phyloP scores from a whole-genome alignment of 2,329 filamentous ascomycete genomes.

The Trichoderma polysporum region DNA sequence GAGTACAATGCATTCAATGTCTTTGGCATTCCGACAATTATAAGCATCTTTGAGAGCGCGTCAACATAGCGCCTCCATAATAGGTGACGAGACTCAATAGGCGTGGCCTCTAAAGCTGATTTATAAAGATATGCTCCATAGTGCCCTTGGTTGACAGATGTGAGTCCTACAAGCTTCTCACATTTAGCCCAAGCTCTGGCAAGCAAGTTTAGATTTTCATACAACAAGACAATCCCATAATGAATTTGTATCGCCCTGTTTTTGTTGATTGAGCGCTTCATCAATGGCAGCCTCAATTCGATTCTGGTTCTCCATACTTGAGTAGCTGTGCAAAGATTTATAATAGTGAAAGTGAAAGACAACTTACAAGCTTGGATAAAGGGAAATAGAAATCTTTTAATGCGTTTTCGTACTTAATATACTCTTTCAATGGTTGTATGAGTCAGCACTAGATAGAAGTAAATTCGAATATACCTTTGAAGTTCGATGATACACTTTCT shows the following conservation, averaged over 20 bases:
- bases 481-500: no score
- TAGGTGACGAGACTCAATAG: not conserved
- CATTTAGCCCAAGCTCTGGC: not conserved
- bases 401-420: not conserved
- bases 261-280: not conserved
- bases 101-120: not conserved
- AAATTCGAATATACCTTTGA: no score
- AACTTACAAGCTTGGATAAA: not conserved
- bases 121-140: not conserved
- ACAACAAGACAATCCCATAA: not conserved
- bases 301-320: not conserved
- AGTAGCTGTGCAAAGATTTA: not conserved
- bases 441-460: not conserved
- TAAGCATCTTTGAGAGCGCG: conserved; percentile 1
- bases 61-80: conserved; percentile 9
- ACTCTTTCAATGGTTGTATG: not conserved
- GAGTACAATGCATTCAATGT: not conserved
- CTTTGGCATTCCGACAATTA: conserved; percentile 14
- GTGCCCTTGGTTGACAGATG: not conserved
- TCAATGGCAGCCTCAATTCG: not conserved
- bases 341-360: not conserved
- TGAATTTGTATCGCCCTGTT: not conserved
- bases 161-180: conserved; percentile 9
- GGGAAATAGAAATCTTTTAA: no score
- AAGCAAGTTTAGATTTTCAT: not conserved